Conservation (phyloP, 2,329 filamentous ascomycete species). For the Beauveria brongniartii region DNA sequence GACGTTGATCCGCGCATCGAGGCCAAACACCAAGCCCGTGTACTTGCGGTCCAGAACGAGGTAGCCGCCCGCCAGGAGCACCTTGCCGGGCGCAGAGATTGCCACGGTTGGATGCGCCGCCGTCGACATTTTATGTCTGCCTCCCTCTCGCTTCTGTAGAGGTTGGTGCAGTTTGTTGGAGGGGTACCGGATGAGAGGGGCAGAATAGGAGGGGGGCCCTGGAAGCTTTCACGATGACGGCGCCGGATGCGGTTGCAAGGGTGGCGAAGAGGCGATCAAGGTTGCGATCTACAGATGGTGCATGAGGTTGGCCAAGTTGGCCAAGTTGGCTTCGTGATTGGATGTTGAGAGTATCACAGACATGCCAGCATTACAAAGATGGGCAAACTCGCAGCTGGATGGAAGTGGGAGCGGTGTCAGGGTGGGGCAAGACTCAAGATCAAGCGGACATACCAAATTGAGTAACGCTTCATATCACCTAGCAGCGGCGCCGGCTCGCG, state of each 20-base stretch:
- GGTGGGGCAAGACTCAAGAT: background rate
- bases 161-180: background rate
- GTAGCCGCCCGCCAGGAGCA: constrained; percentile 89
- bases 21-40: constrained; percentile 64
- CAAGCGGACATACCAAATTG: too few species aligned
- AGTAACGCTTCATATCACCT: too few species aligned
- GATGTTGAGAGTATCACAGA: background rate
- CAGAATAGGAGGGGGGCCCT: background rate
- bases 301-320: too few species aligned
- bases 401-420: background rate
- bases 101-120: constrained; percentile 35
- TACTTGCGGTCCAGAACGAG: constrained; percentile 84
- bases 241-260: background rate
- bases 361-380: background rate
- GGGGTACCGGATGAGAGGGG: background rate
- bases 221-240: background rate
- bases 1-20: constrained; percentile 60
- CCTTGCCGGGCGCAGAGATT: constrained; percentile 91
- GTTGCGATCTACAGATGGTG: background rate
- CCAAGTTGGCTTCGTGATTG: background rate
- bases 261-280: background rate
- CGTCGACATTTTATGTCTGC: background rate
- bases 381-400: background rate
- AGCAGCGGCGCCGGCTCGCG: background rate
- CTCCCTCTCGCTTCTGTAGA: background rate